phyloP scores from a whole-genome alignment of 108 stramenopile genomes.

The Nitzschia putrida region DNA sequence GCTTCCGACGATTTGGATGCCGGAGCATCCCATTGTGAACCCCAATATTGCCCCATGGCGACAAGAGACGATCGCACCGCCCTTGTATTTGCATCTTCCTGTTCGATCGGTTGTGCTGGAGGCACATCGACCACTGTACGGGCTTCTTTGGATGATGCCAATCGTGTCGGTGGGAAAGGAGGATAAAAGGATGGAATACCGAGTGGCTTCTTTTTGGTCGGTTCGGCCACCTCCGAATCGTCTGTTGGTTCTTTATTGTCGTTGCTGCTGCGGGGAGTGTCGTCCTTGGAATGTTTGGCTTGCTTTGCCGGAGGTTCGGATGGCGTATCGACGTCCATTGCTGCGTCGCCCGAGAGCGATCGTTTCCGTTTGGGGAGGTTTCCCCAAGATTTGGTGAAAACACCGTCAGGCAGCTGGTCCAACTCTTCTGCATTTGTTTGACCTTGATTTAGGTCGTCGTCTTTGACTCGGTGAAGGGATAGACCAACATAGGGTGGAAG shows the following conservation, averaged over 20 bases:
- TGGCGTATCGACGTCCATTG: constrained; percentile 11
- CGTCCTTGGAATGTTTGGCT: constrained; percentile 16
- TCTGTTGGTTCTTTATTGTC: constrained; percentile 5
- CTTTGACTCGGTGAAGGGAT: constrained; percentile 43
- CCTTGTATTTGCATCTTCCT: constrained; percentile 22
- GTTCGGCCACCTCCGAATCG: neutral
- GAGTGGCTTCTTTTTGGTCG: neutral
- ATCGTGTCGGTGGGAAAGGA: constrained; percentile 18
- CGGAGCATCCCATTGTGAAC: constrained; percentile 31
- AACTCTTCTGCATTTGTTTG: constrained; percentile 29
- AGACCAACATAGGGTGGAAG: constrained; percentile 41
- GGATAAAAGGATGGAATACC: constrained; percentile 39
- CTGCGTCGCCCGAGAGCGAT: constrained; percentile 8
- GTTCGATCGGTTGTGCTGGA: constrained; percentile 4
- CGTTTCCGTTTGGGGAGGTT: constrained; percentile 33
- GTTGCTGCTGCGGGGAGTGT: neutral
- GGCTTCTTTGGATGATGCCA: constrained; percentile 2
- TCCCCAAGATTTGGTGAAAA: constrained; percentile 44
- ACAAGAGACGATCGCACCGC: constrained; percentile 55
- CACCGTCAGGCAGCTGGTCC: constrained; percentile 42
- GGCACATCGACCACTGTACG: constrained; percentile 26
- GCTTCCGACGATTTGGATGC: neutral
- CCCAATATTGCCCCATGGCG: constrained; percentile 50
- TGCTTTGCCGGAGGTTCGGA: constrained; percentile 24
- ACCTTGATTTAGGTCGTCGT: constrained; percentile 28